These are phyloP conservation scores for Astrothelium subdiscretum DNA, from an alignment of 495 filamentous ascomycete species.

Conservation along the genomic window DNA sequence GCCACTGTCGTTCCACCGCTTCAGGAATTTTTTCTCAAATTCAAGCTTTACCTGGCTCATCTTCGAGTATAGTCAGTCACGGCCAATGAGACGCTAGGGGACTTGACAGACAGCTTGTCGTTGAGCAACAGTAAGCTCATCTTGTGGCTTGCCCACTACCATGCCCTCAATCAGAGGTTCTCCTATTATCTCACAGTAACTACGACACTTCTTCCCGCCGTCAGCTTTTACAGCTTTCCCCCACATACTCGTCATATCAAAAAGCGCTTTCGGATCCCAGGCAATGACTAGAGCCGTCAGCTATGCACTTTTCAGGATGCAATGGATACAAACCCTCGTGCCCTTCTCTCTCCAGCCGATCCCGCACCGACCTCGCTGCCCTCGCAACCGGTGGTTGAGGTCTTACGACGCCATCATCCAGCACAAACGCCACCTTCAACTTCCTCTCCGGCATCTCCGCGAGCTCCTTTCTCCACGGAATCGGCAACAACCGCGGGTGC, in stretches of 20 bases:
- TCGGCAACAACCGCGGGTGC: constrained; percentile 36
- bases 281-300: neutral
- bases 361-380: neutral
- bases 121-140: constrained; percentile 4
- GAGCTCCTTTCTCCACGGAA: constrained; percentile 32
- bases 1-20: constrained; percentile 1
- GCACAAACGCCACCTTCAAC: constrained; percentile 3
- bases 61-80: neutral
- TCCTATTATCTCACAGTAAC: constrained; percentile 1
- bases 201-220: constrained; percentile 5
- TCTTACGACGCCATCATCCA: constrained; percentile 9
- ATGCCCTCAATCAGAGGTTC: constrained; percentile 7
- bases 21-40: constrained; percentile 4
- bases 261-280: constrained; percentile 2
- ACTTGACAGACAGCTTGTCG: constrained; percentile 3
- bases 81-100: neutral
- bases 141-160: constrained; percentile 5
- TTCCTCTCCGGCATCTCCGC: neutral
- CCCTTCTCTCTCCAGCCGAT: neutral
- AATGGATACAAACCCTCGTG: constrained; percentile 2
- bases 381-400: constrained; percentile 6
- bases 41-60: neutral
- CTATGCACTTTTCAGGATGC: too few relatives aligned
- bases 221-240: constrained; percentile 4
- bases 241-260: neutral